These are phyloP conservation scores for Talaromyces rugulosus DNA, from an alignment of 2,329 filamentous ascomycete genomes.

Conservation along the genomic window DNA sequence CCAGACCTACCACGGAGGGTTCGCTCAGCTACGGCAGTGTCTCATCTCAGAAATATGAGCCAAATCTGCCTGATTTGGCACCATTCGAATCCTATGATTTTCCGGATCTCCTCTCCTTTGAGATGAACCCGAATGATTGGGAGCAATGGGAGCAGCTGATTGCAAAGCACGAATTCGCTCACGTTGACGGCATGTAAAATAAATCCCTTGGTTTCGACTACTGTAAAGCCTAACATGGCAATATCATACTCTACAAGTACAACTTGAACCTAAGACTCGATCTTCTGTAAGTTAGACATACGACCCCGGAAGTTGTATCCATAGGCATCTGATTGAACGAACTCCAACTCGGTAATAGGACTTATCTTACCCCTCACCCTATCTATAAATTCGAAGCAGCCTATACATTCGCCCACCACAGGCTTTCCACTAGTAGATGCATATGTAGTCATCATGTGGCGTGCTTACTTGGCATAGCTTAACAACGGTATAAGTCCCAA, in stretches of 20 bases:
- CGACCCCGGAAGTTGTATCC: not conserved
- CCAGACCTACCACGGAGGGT: not conserved
- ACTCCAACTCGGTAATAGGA: too few species aligned
- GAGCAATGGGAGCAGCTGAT: slow-evolving; percentile 26
- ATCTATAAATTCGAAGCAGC: not conserved
- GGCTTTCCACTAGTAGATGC: not conserved
- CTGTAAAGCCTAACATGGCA: not conserved
- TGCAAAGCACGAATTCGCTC: slow-evolving; percentile 12
- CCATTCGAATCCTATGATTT: slow-evolving; percentile 9
- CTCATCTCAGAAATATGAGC: not conserved
- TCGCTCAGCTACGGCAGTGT: not conserved
- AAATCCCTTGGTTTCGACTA: not conserved
- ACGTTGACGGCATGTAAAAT: not conserved
- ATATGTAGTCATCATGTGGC: not conserved
- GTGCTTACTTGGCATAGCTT: not conserved
- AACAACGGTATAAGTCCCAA: not conserved
- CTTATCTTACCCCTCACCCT: not conserved
- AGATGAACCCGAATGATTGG: slow-evolving; percentile 26
- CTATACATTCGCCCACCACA: not conserved
- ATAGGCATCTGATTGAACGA: too few species aligned
- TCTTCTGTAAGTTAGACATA: not conserved
- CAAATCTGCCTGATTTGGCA: not conserved
- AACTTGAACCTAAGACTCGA: not conserved
- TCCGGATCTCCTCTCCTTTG: slow-evolving; percentile 21
- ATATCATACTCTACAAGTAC: not conserved